Base-by-base conservation (phyloP, 768 basidiomycete species). In the Leccinum sublutescens region DNA sequence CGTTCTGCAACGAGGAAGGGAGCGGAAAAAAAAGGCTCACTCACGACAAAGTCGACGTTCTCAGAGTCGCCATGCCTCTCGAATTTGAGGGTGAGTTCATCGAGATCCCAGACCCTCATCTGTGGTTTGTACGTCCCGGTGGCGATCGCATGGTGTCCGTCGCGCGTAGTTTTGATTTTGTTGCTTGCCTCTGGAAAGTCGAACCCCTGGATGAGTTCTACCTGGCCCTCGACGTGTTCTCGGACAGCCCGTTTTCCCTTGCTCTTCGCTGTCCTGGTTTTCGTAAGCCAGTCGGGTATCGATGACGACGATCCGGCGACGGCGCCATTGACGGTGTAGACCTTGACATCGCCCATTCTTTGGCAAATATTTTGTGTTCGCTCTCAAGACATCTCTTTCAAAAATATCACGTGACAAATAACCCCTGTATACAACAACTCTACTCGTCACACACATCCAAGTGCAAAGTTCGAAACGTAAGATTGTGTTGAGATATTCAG, bases 101-200 rank as follows among this genome's bases (percentile, higher is more conserved):
- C 88, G 40, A 99, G 76, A 73, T 98, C 97, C 88, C 91, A 99
- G 5, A 96, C 93, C 58, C 91, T 83, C 74, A 98, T 93, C 71
- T 97, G 93, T 2, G 97, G 97, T 74, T 99, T 99, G 77, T 99
- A 99, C 3, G 90, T 92, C 25, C 97, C 97, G 23, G 96, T 98
- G 0, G 94, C 96, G 57, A 98, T 83, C 11, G 86, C 89, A 82
- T 95, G 89, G 67, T 89, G 87, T 1, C 97, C 96, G 72, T 99
- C 95, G 40, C 88, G 79, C 2, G 95, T 98, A 5, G 89, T 89
- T 74, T 87, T 94, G 66, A 99, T 82, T 65, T 85, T 86, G 75
- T 93, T 95, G 71, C 92, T 93, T 15, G 95, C 94, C 71, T 98
- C 95, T 8, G 97, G 95, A 65, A 99, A 98, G 68, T 96, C 93